Base-by-base conservation (phyloP, 805 yeast species). In the Isabelozyma pseudorhagii region DNA sequence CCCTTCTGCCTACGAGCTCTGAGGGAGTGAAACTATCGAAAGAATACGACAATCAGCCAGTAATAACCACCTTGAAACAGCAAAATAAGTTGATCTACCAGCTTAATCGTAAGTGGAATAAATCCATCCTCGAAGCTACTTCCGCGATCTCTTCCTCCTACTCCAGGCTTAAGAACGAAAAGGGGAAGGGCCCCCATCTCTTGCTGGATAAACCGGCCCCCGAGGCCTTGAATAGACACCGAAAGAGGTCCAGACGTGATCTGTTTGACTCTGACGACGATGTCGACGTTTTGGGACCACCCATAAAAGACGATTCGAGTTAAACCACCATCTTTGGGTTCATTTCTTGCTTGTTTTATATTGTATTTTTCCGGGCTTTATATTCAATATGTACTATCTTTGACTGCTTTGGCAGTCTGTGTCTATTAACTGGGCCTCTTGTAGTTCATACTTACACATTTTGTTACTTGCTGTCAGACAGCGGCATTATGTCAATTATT, bases 61-160 rank as follows among this genome's bases (percentile, higher is more conserved):
- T 53, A 15, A 38, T 48, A 36, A 50, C 53, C 4, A 55, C 68
- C 8, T 50, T 67, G 18, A 57, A 51, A 8, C 66, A 62, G 40
- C 75, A 71, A 48, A 69, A 67, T 52, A 62, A 63, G 48, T 58
- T 71, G 42, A 64, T 74, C 15, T 58, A 60, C 21, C 59, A 69
- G 53, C 58, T 72, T 29, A 74, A 74, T 52, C 64, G 66, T 45
- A 71, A 68, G 49, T 74, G 78, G 78, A 74, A 69, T 54, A 67
- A 68, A 47, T 52, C 71, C 3, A 50, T 58, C 27, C 49, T 49
- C 38, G 49, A 47, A 44, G 10, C 13, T 15, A 21, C 40, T 14
- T 4, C 18, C 14, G 28, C 31, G 6, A 17, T 11, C 27, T 38
- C 40, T 11, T 14, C 40, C 10, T 38, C 40, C 10, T 14, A 14